Evolutionary conservation across 2,329 filamentous ascomycete genomes (phyloP), one percentile per base, ranked within the genome.

Genomic region (Pestalotiopsis sp.): DNA sequence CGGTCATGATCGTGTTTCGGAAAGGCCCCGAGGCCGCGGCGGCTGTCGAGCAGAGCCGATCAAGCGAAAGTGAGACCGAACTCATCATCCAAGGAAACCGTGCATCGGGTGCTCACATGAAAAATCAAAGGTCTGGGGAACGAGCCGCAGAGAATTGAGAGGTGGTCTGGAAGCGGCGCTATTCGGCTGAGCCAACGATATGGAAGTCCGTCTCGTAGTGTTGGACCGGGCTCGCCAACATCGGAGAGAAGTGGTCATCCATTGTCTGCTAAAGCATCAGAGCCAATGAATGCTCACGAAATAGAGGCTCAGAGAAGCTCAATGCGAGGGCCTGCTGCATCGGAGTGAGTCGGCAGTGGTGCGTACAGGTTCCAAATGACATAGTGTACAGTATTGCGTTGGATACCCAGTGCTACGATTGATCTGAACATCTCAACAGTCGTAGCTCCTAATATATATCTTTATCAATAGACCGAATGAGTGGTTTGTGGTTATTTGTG

Each of bases 61-160:
- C 58, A 38, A 61, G 58, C 30, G 58, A 61, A 61, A 61, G 58
- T 61, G 58, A 61, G 58, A 61, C 26, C 14, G 58, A 61, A 13
- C 58, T 61, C 30, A 61, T 61, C 26, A 61, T 61, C 2, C 58
- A 61, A 40, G 58, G 58, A 24, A 38, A 61, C 38, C 58, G 58
- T 22, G 14, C 35, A 22, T 61, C 58, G 3, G 58, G 3, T 14
- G 35, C 58, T 61, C n/a, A 61, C 58, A 52, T 17, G 7, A 17
- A 52, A 20, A 40, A 20, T 11, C 17, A 39, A 61, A 40, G 26
- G 14, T 61, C 58, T n/a, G 17, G 11, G 3, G 3, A 14, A 22
- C 3, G 11, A 20, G 26, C 58, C 58, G 13, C 24, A 30, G 24
- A 38, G 58, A 24, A 61, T 61, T 40, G 58, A 61, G 17, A 7